Evolutionary conservation across 1,284 basidiomycete species (phyloP).

Genomic region (Tilletia walkeri): DNA sequence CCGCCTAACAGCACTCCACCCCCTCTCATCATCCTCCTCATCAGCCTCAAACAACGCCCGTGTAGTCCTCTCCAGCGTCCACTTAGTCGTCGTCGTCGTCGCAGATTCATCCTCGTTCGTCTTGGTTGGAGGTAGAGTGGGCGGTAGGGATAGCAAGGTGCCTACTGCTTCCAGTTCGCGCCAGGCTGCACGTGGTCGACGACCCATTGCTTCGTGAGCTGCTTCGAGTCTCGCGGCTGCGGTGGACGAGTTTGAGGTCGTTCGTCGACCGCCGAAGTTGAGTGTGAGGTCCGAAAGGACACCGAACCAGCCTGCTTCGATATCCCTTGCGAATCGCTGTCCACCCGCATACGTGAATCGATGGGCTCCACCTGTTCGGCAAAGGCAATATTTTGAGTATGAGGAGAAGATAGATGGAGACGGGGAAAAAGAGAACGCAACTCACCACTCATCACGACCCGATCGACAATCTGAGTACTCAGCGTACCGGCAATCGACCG

Average conservation of each 20-base stretch:
- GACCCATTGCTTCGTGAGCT: conserved; percentile 27
- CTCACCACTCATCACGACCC: conserved; percentile 42
- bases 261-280: background rate
- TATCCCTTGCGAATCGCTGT: conserved; percentile 31
- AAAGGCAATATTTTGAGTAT: background rate
- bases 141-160: conserved; percentile 26
- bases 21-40: conserved; percentile 21
- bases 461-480: conserved; percentile 35
- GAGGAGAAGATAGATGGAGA: background rate
- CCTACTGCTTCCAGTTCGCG: conserved; percentile 32
- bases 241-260: background rate
- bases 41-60: conserved; percentile 25
- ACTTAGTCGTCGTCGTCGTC: background rate
- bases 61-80: conserved; percentile 27
- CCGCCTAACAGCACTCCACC: background rate
- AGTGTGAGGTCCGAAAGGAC: conserved; percentile 30
- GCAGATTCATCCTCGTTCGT: background rate
- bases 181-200: conserved; percentile 37
- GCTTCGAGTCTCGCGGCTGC: conserved; percentile 14
- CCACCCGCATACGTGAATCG: conserved; percentile 22
- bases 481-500: conserved; percentile 31
- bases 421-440: conserved; percentile 4
- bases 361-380: conserved; percentile 16
- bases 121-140: background rate
- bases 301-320: conserved; percentile 42